A percentile compares a stretch with the other conserved stretches of the same genome.
phyloP scores from a whole-genome alignment of 2,329 filamentous ascomycete species.

The Fusarium citri region DNA sequence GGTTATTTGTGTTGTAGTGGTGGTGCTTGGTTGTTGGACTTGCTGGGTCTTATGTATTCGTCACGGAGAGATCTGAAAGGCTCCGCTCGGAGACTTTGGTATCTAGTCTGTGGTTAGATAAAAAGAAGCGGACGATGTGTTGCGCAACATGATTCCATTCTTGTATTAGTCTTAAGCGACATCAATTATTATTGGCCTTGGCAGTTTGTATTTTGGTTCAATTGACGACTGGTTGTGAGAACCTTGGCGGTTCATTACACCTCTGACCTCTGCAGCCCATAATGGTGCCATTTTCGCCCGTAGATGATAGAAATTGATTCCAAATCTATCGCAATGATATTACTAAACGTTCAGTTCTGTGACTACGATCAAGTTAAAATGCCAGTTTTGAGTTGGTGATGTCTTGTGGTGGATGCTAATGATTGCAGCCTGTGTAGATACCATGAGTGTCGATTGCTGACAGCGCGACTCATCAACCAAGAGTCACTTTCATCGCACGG shows the following conservation, averaged over 20 bases:
- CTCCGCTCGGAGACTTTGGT: conserved; percentile 44
- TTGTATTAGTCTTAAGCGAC: fast-evolving
- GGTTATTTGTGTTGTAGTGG: not conserved
- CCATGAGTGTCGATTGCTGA: not conserved
- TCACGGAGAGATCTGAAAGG: conserved; percentile 29
- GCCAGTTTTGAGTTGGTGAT: not conserved
- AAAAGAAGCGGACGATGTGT: not conserved
- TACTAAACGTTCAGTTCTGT: too few relatives aligned
- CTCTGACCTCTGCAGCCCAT: not conserved
- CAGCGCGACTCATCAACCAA: not conserved
- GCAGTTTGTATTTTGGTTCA: too few relatives aligned
- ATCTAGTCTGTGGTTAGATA: not conserved
- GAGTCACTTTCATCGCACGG: not conserved
- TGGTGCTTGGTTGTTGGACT: not conserved
- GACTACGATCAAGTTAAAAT: too few relatives aligned
- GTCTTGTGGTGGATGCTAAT: not conserved
- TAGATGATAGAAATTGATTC: not conserved
- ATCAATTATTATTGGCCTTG: fast-evolving
- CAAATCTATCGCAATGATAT: too few relatives aligned
- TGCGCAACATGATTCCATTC: not conserved
- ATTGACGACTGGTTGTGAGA: not conserved
- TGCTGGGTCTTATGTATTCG: conserved; percentile 15
- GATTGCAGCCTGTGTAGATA: not conserved
- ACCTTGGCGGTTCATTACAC: not conserved
- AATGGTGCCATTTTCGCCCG: too few relatives aligned